Evolutionary conservation across 495 filamentous ascomycete genomes (phyloP), one percentile per base, ranked within the genome.

Genomic region (Gamarada debralockiae): DNA sequence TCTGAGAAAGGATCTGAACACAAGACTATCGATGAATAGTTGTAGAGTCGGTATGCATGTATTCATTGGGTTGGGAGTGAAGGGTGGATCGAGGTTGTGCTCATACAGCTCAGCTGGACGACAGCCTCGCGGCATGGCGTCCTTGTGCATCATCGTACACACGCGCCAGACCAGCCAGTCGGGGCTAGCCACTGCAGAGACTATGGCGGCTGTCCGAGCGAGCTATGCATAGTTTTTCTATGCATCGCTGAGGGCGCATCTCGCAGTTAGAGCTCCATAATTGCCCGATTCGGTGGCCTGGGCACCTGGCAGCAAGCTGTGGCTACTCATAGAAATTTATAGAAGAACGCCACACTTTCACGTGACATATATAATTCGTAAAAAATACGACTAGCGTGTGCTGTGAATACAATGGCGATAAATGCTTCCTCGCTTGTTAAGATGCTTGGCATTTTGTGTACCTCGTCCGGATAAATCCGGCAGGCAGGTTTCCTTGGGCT

Each of bases 41-140:
- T 34, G 45, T 20, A 37, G 45, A 18, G 45, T 48, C 21, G 45
- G 24, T 34, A 48, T 48, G 45, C 18, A 48, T 18, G 23, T 21
- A 36, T 33, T 37, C 15, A 23, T 31, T 33, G 45, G 24, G n/a
- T n/a, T n/a, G 45, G 45, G 45, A 48, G 21, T 25, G 34, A 6
- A 33, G 24, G 12, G 31, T 36, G 45, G 24, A 18, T 48, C 45
- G 22, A 48, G 45, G 45, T 34, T 48, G 45, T 34, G 22, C 29
- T 48, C 45, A 21, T 48, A 34, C 45, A 23, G 23, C 45, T 34
- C 22, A 48, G 45, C 45, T 48, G 45, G 24, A 48, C 21, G 45
- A 18, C 29, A 48, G 45, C 45, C 45, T 48, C 45, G 45, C 18
- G 24, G 43, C 43, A 47, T 47, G 29, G 20, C 7, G 41, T 45